These are phyloP conservation scores for Sungouiella thailandica DNA, from an alignment of 805 yeast genomes.

Conservation along the genomic window DNA sequence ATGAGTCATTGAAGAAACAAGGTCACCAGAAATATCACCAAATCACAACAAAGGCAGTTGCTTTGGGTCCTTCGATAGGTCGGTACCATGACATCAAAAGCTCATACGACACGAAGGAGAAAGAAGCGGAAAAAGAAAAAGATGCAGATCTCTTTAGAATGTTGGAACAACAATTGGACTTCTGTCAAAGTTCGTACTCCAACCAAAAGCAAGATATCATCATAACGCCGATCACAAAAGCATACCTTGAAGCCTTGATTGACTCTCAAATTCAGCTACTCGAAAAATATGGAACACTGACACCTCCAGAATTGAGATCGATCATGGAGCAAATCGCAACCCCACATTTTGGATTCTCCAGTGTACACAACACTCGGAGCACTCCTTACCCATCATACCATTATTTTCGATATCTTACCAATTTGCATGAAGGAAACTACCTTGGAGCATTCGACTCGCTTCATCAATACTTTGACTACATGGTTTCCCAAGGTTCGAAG, in stretches of 20 bases:
- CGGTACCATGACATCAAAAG: too few relatives aligned
- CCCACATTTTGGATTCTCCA: slow-evolving; percentile 32
- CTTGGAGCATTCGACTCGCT: slow-evolving; percentile 47
- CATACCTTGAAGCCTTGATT: slow-evolving; percentile 46
- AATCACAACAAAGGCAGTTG: too few relatives aligned
- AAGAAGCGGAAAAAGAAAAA: too few relatives aligned
- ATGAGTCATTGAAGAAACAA: slow-evolving; percentile 8
- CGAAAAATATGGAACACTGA: slow-evolving; percentile 48
- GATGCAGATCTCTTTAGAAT: too few relatives aligned
- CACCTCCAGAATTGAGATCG: slow-evolving; percentile 39
- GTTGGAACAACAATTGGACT: too few relatives aligned
- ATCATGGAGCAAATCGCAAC: slow-evolving; percentile 45
- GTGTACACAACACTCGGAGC: slow-evolving; percentile 27
- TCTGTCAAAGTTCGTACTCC: too few relatives aligned
- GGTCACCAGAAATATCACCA: too few relatives aligned
- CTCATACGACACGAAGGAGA: too few relatives aligned
- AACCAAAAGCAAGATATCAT: slow-evolving; percentile 1
- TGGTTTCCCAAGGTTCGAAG: slow-evolving; percentile 61
- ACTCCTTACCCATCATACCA: slow-evolving; percentile 37
- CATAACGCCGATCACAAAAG: slow-evolving; percentile 35
- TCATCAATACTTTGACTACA: slow-evolving; percentile 68
- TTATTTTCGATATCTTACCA: slow-evolving; percentile 58
- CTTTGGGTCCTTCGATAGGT: too few relatives aligned
- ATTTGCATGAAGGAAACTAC: slow-evolving; percentile 55
- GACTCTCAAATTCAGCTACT: slow-evolving; percentile 49